Base-by-base conservation (phyloP, 1,284 basidiomycete genomes). In the Ganoderma resinaceum region DNA sequence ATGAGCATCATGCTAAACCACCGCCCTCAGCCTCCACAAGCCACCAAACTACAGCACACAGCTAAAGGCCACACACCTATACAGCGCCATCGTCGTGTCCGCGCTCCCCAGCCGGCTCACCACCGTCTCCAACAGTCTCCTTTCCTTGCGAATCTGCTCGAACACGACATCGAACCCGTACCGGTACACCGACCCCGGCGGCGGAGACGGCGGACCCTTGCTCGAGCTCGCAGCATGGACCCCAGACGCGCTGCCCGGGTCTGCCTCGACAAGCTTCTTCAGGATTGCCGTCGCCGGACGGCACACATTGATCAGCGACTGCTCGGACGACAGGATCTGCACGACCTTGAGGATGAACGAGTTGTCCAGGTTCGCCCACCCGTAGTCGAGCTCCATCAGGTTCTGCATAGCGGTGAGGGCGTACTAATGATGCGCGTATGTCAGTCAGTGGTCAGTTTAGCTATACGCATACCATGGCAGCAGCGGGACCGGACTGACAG, bases 231-330 rank as follows among this genome's bases (percentile, higher is more conserved):
- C 83, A 31, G 84, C 71, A 63, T 85, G 77, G 0, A 86, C 82
- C 8, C 89, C 89, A 2, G 90, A 87, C 23, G 88, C 87, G 72
- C 83, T 89, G 72, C 83, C 80, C 9, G 92, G 91, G 74, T 94
- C 92, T 11, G 93, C 93, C 76, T 94, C 92, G 31, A 96, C 94
- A 23, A 97, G 87, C 74, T 92, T 92, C 82, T 95, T 94, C 69
- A 97, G 85, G 68, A 97, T 96, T 57, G 94, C 91, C n/a, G 96
- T 98, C 1, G 97, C 96, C 14, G 97, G 97, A n/a, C 97, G 91
- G 74, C 95, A 95, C 72, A 99, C 93, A 73, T 99, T 99, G 83
- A 97, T 91, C n/a, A 91, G 87, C 53, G 92, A 90, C 62, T 87
- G 85, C 20, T 91, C 83, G 0, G 92, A 89, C 3, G 93, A 90